Evolutionary conservation across 345 rosid species (phyloP).

Genomic region (Erodium maritimum): DNA sequence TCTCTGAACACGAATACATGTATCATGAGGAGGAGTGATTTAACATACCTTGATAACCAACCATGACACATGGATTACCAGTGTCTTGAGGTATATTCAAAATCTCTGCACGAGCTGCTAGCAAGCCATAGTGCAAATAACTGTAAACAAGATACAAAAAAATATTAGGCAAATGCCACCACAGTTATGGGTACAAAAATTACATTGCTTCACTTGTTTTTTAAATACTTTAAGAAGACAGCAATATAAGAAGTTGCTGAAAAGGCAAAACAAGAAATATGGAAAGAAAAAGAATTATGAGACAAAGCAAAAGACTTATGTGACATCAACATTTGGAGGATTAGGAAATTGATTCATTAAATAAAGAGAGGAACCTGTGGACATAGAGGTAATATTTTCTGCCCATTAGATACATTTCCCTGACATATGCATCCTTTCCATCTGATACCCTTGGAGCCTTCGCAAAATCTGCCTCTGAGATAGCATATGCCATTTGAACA

Average conservation of each 20-base stretch:
- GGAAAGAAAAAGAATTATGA: no score
- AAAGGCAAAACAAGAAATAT: slow-evolving; percentile 6
- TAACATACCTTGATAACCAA: slow-evolving; percentile 65
- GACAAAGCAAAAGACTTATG: no score
- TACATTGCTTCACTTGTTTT: not conserved
- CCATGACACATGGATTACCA: slow-evolving; percentile 68
- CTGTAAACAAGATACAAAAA: slow-evolving; percentile 31
- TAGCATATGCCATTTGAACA: slow-evolving; percentile 99
- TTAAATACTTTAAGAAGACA: no score
- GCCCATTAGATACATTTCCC: slow-evolving; percentile 69
- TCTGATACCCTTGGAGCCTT: slow-evolving; percentile 48
- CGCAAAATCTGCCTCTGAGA: slow-evolving; percentile 66
- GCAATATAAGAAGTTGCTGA: not conserved
- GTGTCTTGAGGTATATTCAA: slow-evolving; percentile 53
- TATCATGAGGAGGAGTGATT: slow-evolving; percentile 1
- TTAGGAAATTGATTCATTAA: no score
- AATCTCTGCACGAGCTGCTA: slow-evolving; percentile 96
- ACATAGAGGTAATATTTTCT: slow-evolving; percentile 77
- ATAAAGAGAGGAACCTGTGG: slow-evolving; percentile 51
- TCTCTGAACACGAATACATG: no score
- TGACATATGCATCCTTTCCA: slow-evolving; percentile 76
- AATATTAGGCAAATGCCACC: slow-evolving; percentile 7
- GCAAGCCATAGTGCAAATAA: slow-evolving; percentile 83
- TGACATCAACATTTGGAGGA: no score
- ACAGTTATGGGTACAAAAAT: not conserved